Evolutionary conservation across 2,329 filamentous ascomycete species (phyloP).

Genomic region (Pyrenophora graminea): DNA sequence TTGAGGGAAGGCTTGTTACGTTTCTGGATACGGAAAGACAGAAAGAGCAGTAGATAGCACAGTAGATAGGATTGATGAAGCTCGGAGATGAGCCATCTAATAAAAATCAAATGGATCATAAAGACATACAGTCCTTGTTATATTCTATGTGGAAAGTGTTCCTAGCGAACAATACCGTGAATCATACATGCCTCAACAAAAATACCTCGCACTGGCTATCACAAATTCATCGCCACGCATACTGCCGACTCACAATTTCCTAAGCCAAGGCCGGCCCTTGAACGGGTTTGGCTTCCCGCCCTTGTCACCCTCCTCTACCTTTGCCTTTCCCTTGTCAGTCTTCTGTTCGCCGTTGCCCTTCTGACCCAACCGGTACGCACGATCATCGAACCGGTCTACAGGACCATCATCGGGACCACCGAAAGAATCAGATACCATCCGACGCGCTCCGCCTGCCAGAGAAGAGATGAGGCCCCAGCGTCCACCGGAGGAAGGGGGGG

Average conservation of each 20-base stretch:
- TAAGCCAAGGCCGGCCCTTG: slow-evolving; percentile 6
- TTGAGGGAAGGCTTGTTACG: too few species aligned
- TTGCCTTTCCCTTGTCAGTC: neutral
- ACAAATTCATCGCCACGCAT: too few species aligned
- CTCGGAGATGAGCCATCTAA: too few species aligned
- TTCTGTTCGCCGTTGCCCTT: neutral
- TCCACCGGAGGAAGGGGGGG: too few species aligned
- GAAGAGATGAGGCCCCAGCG: too few species aligned
- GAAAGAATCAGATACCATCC: slow-evolving; percentile 16
- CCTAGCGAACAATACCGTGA: too few species aligned
- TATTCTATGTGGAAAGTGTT: too few species aligned
- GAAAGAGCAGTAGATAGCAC: neutral
- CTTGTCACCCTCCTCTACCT: neutral
- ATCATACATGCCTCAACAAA: too few species aligned
- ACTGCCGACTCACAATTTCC: too few species aligned
- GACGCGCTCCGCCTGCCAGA: neutral
- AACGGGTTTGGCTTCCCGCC: neutral
- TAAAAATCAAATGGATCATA: too few species aligned
- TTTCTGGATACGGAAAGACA: neutral
- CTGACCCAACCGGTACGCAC: slow-evolving; percentile 7
- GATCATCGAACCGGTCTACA: slow-evolving; percentile 10
- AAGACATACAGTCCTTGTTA: too few species aligned
- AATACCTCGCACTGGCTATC: too few species aligned
- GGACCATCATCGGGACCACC: slow-evolving; percentile 12
- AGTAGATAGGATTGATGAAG: neutral